Base-by-base conservation (phyloP, 768 basidiomycete genomes). In the Trametes punicea region DNA sequence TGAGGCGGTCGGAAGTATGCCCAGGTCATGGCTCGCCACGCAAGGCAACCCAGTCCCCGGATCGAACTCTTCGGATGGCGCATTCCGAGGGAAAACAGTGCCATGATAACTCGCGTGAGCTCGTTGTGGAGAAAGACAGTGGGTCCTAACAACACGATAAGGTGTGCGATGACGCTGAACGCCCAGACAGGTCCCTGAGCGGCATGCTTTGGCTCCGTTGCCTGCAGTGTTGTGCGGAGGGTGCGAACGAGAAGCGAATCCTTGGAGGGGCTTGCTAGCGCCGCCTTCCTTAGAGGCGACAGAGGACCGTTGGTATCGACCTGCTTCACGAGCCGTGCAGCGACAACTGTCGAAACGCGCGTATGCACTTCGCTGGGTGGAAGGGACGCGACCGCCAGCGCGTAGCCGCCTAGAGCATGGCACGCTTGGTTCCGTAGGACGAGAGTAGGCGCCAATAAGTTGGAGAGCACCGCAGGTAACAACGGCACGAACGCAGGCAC, bases 101-200 rank as follows among this genome's bases (percentile, higher is more conserved):
- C 75, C 13, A 75, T 73, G 16, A 88, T 66, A 25, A 73, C 70
- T 11, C 79, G 75, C 30, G 75, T 74, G 20, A 81, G 66, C 45
- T 73, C 73, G 29, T 64, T 51, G 51, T 81, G 74, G 33, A 74
- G 72, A 56, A 70, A 81, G 21, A 87, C 70, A 3, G 72, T 71
- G 2, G 84, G 77, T 1, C 86, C 81, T 2, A 88, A 74, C n/a
- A 92, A 72, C 34, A 85, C 81, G 42, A 88, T 75, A 48, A 91
- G 71, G 57, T 77, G 76, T 0, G 85, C 82, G 2, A 90, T 71
- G 29, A 90, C 84, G 56, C 79, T 80, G 50, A 89, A 73, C 4
- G 80, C 84, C 90, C 90, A 92, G 1, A 87, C 83, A 8, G 90
- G 88, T 1, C 88, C 88, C 63, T 90, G 85, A 1, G 88, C 86